Conservation (phyloP, 75 land plant species). For the Picea glauca region DNA sequence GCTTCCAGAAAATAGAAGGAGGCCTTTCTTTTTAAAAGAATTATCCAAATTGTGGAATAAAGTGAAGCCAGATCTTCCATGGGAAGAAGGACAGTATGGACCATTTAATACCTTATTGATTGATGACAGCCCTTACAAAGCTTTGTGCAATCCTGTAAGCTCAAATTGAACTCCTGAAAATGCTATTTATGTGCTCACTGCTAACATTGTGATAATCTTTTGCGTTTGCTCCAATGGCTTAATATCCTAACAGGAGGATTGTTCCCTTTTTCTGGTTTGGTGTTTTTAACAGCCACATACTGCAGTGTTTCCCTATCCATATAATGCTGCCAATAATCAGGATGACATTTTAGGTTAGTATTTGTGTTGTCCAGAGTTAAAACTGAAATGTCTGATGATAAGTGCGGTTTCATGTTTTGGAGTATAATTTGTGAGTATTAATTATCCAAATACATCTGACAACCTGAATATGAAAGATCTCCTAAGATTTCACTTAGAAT, state of each 20-base stretch:
- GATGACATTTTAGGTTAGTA: conserved; percentile 61
- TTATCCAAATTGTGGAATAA: conserved; percentile 70
- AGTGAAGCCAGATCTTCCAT: conserved; percentile 49
- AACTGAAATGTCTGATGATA: background rate
- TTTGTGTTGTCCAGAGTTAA: background rate
- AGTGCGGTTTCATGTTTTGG: background rate
- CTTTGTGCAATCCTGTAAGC: conserved; percentile 80
- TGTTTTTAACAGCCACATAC: conserved; percentile 43
- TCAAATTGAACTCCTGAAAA: background rate
- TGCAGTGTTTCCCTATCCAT: conserved; percentile 66
- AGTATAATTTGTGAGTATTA: background rate
- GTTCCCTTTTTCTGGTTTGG: background rate
- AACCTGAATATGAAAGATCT: background rate
- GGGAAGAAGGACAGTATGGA: conserved; percentile 67
- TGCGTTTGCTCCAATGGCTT: background rate
- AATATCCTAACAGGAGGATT: background rate
- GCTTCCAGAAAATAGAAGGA: conserved; percentile 38
- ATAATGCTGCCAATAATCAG: conserved; percentile 23
- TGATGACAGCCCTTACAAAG: conserved; percentile 95
- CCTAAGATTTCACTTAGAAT: background rate
- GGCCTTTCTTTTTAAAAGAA: conserved; percentile 75
- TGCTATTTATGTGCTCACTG: background rate
- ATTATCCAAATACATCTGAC: background rate
- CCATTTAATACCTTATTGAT: conserved; percentile 74
- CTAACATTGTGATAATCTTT: background rate